Base-by-base conservation (phyloP, 2,329 filamentous ascomycete species). In the Atkinsonella hypoxylon region DNA sequence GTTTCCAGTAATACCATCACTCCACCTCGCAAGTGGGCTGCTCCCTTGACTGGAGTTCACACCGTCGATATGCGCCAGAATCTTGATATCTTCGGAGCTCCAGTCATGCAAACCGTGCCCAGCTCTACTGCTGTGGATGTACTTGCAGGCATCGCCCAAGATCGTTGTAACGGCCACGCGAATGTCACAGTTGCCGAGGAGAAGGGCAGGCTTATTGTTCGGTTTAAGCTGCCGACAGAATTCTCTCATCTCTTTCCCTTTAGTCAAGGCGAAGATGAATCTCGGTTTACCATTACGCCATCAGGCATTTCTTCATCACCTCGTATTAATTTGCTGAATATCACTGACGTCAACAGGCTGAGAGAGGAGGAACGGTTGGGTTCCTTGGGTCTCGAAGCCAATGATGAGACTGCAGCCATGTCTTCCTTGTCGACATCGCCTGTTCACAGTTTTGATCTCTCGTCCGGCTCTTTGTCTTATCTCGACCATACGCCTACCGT, bases 211-310 rank as follows among this genome's bases (percentile, higher is more conserved):
- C 61, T 68, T 38, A 55, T 67, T 50, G 65, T 68, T 53, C 58
- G 64, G 62, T 68, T 68, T 66, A 68, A 68, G 66, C 42, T 68
- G 48, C 62, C 66, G 48, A 53, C 57, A 20, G 51, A 64, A 51
- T 62, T 62, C 49, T 59, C 61, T 26, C 49, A 57, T 36, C 50
- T 65, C 41, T 66, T 68, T 49, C 61, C 64, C 12, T 42, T 53
- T 2, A 62, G 51, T 48, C 61, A 65, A 47, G 61, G 59, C 3
- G 54, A 56, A 17, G 58, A 64, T n/a, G 60, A 62, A 36, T 58
- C 59, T 34, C 56, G 38, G 2, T 61, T 60, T 10, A 55, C 57
- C 12, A 47, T 48, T 3, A 56, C 60, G 1, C 60, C 59, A 8
- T 61, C 57, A 1, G 52, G 55, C 2, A 54, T 58, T 20, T 58